Evolutionary conservation across 768 basidiomycete genomes (phyloP).

Genomic region (Tricholoma sp.): DNA sequence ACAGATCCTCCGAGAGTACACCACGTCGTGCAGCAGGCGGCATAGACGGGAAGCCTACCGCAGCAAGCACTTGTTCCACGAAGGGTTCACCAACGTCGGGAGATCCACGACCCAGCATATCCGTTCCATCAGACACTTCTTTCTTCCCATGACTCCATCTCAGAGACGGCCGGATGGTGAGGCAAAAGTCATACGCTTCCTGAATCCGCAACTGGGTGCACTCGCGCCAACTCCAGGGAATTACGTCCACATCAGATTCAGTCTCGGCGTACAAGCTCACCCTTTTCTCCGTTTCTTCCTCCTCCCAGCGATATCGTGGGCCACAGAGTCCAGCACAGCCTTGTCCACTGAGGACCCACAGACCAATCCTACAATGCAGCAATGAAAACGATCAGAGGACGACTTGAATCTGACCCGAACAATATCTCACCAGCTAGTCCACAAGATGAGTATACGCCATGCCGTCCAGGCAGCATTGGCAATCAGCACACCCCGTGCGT

Average conservation of each 20-base stretch:
- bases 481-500: conserved; percentile 74
- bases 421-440: conserved; percentile 59
- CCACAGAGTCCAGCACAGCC: conserved; percentile 81
- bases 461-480: conserved; percentile 81
- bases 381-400: conserved; percentile 2
- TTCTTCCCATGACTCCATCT: conserved; percentile 28
- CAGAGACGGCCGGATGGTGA: conserved; percentile 28
- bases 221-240: conserved; percentile 80
- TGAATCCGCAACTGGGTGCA: conserved; percentile 65
- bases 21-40: conserved; percentile 54
- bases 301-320: conserved; percentile 81
- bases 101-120: conserved; percentile 12
- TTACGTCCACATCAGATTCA: conserved; percentile 40
- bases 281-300: conserved; percentile 64
- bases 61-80: conserved; percentile 54
- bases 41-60: conserved; percentile 47
- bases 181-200: conserved; percentile 80
- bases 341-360: conserved; percentile 76
- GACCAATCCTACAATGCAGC: conserved; percentile 48
- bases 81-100: conserved; percentile 36
- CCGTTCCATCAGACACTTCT: conserved; percentile 24
- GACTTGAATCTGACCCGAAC: not conserved
- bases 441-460: conserved; percentile 66
- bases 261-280: conserved; percentile 47
- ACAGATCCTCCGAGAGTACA: conserved; percentile 60